A percentile compares a stretch with the other conserved stretches of the same genome.
Conservation (phyloP, 306 rosid species). For the Abrus pulchellus region DNA sequence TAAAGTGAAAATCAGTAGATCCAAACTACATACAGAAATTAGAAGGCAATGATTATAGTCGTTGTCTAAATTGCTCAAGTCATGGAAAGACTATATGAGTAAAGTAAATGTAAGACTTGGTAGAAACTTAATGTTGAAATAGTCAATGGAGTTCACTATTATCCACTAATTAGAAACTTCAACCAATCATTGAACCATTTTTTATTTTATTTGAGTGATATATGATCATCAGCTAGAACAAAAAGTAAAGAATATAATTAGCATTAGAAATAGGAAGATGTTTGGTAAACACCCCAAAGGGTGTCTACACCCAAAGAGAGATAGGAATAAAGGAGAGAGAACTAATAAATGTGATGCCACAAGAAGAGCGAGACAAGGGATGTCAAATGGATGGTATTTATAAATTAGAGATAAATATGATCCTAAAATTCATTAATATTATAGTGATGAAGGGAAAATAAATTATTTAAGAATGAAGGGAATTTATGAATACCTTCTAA, state of each 20-base stretch:
- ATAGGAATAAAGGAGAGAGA: too few species aligned
- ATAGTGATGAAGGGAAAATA: not conserved
- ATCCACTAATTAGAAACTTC: constrained; percentile 25
- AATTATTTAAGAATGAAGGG: constrained; percentile 26
- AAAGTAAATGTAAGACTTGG: constrained; percentile 26
- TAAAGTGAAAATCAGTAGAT: constrained; percentile 17
- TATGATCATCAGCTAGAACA: constrained; percentile 29
- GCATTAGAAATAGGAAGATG: not conserved
- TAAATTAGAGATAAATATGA: too few species aligned
- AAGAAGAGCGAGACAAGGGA: too few species aligned
- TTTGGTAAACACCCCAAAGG: too few species aligned
- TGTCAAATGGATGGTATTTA: too few species aligned
- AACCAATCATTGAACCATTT: constrained; percentile 24
- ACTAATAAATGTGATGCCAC: too few species aligned
- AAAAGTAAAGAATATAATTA: constrained; percentile 10
- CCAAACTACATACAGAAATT: not conserved
- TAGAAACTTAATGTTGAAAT: constrained; percentile 7
- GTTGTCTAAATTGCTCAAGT: constrained; percentile 12
- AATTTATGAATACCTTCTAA: constrained; percentile 48
- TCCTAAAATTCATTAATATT: not conserved
- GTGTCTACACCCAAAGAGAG: too few species aligned
- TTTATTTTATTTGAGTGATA: constrained; percentile 1
- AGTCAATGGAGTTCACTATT: not conserved
- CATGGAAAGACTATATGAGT: not conserved
- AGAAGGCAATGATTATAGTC: not conserved